Evolutionary conservation across 148 eudicot genomes (phyloP).

Genomic region (Vaccinium macrocarpon): DNA sequence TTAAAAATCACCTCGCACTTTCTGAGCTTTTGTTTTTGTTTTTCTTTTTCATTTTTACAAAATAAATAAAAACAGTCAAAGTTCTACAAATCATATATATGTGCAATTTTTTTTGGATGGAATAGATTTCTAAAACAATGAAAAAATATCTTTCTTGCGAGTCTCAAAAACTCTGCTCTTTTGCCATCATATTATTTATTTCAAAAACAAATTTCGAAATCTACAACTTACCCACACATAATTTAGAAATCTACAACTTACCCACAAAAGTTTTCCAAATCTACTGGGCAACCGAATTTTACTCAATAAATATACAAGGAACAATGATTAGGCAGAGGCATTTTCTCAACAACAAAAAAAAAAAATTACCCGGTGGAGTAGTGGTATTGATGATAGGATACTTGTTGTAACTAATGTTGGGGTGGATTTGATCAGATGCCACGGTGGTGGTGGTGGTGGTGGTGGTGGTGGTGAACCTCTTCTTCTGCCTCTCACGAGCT

Average conservation of each 20-base stretch:
- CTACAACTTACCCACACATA: background rate
- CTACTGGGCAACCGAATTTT: background rate
- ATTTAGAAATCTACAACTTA: background rate
- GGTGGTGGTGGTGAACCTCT: conserved; percentile 46
- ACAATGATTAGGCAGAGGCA: background rate
- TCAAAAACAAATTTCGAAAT: background rate
- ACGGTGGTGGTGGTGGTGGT: conserved; percentile 1
- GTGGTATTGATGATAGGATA: conserved; percentile 27
- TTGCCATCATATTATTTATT: background rate
- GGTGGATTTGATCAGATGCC: background rate
- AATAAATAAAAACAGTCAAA: background rate
- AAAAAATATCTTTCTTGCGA: background rate
- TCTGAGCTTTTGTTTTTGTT: background rate
- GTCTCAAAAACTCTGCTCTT: background rate
- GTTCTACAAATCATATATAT: background rate
- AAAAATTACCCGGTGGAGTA: no score
- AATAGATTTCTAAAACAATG: background rate
- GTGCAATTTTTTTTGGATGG: background rate
- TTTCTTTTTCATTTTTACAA: no score
- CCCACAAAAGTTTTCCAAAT: background rate
- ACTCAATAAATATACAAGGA: background rate
- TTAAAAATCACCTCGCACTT: background rate
- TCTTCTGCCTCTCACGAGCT: conserved; percentile 96
- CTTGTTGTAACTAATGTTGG: conserved; percentile 28
- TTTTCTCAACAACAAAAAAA: background rate